Conservation (phyloP, 2,329 filamentous ascomycete genomes). For the Xylaria polymorpha region DNA sequence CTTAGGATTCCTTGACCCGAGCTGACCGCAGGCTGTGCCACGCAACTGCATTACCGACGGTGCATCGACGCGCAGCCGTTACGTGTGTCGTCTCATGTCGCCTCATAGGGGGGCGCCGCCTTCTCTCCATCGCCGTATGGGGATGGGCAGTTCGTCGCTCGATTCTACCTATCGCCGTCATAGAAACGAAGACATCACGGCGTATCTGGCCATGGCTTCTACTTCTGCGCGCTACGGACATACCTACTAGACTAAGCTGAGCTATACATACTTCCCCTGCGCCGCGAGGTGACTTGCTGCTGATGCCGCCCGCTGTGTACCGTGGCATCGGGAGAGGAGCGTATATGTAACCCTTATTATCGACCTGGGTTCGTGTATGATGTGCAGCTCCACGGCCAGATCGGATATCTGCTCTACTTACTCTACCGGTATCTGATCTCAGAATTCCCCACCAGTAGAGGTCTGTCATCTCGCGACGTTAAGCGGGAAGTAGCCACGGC, state of each 20-base stretch:
- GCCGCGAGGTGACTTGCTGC: background rate
- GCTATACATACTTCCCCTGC: background rate
- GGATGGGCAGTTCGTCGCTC: background rate
- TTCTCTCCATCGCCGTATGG: background rate
- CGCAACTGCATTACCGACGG: background rate
- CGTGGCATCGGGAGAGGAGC: constrained; percentile 1
- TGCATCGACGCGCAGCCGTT: background rate
- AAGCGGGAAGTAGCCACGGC: background rate
- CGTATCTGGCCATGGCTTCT: background rate
- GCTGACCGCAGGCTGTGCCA: constrained; percentile 11
- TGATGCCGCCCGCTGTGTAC: background rate
- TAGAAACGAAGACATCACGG: background rate
- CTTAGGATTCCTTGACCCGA: background rate
- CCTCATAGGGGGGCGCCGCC: background rate
- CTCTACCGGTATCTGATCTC: background rate
- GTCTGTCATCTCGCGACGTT: background rate
- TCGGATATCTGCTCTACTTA: background rate
- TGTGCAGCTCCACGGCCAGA: background rate
- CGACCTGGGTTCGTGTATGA: background rate
- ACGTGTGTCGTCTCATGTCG: background rate
- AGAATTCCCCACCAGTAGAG: background rate
- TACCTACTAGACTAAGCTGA: background rate
- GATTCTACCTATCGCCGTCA: background rate
- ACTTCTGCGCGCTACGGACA: background rate
- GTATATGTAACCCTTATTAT: background rate